Percentiles rank a stretch among this genome's conserved stretches.
Conservation (phyloP, 1,284 basidiomycete species). For the Takashimella koratensis region DNA sequence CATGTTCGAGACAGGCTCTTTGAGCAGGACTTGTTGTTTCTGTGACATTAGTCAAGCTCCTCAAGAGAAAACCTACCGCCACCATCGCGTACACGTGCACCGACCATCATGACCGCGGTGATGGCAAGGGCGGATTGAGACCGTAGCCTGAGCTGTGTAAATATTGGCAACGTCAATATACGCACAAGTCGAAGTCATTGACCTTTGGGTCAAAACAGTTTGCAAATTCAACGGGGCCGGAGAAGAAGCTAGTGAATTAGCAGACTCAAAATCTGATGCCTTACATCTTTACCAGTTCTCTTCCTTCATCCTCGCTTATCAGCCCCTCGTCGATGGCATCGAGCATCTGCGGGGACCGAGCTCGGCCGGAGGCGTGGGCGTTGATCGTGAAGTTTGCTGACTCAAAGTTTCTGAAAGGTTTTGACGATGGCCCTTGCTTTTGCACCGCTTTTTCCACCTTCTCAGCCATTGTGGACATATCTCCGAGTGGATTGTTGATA, state of each 20-base stretch:
- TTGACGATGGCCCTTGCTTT: slow-evolving; percentile 19
- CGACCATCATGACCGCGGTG: slow-evolving; percentile 82
- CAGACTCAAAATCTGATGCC: too few relatives aligned
- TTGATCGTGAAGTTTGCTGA: too few relatives aligned
- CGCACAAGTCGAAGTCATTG: slow-evolving; percentile 66
- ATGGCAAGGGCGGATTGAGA: slow-evolving; percentile 40
- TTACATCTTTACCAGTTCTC: slow-evolving; percentile 75
- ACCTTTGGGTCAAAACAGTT: slow-evolving; percentile 71
- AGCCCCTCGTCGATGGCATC: slow-evolving; percentile 53
- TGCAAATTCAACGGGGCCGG: slow-evolving; percentile 80
- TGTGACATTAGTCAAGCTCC: not conserved
- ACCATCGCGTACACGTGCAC: slow-evolving; percentile 76
- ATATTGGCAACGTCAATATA: not conserved
- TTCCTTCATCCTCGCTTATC: slow-evolving; percentile 71
- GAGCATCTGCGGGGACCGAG: slow-evolving; percentile 13
- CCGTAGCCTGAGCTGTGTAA: slow-evolving; percentile 17
- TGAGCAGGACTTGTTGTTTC: slow-evolving; percentile 32
- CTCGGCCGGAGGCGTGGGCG: not conserved
- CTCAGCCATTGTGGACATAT: slow-evolving; percentile 44
- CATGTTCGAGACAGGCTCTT: slow-evolving; percentile 58
- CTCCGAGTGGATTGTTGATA: slow-evolving; percentile 42
- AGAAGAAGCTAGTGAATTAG: slow-evolving; percentile 54
- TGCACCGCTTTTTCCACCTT: slow-evolving; percentile 44
- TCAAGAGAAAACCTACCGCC: slow-evolving; percentile 56
- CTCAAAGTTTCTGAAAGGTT: not conserved